phyloP scores from a whole-genome alignment of 2,329 filamentous ascomycete genomes.

The Gaeumannomyces tritici region DNA sequence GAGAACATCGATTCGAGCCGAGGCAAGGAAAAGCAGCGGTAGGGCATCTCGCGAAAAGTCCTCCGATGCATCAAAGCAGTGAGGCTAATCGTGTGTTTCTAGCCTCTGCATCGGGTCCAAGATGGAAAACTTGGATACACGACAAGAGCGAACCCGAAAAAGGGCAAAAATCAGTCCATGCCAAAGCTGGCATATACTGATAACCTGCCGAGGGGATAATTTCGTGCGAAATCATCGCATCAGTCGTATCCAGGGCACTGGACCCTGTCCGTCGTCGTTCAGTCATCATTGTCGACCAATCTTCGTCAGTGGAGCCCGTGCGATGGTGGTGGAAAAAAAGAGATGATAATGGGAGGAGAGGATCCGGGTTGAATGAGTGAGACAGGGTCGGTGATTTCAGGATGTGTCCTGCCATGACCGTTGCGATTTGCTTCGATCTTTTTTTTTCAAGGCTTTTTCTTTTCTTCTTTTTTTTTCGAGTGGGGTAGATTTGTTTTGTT shows the following conservation, averaged over 20 bases:
- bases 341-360: neutral
- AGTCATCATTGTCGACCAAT: neutral
- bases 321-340: neutral
- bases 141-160: neutral
- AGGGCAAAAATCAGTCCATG: neutral
- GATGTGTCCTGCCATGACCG: neutral
- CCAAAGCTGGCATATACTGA: neutral
- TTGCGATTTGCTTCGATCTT: neutral
- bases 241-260: neutral
- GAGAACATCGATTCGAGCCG: too few relatives aligned
- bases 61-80: neutral
- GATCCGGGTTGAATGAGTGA: neutral
- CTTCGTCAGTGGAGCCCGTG: neutral
- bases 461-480: slow-evolving; percentile 5
- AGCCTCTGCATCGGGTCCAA: neutral
- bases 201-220: neutral
- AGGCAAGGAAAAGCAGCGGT: neutral
- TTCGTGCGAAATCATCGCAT: neutral
- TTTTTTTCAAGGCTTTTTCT: slow-evolving; percentile 2
- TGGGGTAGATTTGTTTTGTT: neutral
- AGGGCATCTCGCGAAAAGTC: neutral
- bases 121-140: neutral
- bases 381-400: neutral
- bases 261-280: neutral
- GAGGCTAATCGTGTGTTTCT: neutral